Evolutionary conservation across 225 moss, liverwort and hornwort genomes (phyloP), one percentile per base, ranked within the genome.

Genomic region (Marchantia polymorpha): DNA sequence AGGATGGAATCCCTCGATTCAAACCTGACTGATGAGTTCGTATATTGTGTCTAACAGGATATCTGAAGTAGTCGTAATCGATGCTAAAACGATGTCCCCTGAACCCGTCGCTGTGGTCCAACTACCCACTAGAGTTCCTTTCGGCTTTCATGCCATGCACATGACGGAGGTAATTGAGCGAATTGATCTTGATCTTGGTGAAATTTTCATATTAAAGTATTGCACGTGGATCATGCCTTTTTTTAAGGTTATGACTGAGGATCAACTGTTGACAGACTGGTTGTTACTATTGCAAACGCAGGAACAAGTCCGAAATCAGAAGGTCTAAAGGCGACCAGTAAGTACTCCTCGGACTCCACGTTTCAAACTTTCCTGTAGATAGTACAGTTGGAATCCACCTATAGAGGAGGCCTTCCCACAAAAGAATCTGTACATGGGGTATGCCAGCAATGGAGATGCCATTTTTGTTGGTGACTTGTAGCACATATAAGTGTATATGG

Each of bases 81-180:
- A 96, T 79, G 96, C 96, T 0, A 92, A 91, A 84, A 89, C 90
- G 7, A 88, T 96, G 91, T 85, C 89, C 20, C 25, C 90, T 11
- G 82, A 94, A 51, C 89, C 92, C 19, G 92, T 92, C 49, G 94
- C 94, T 25, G 87, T 94, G 39, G 84, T 92, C 78, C 69, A 80
- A 2, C 22, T 96, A 68, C 92, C 90, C 0, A 80, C 51, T 63
- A 79, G 89, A 79, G 90, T 91, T 73, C 92, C 96, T 14, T 89
- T 89, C 58, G 96, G 92, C 75, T 94, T 96, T 80, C 94, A 96
- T 80, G 96, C 92, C 48, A 23, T 90, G 53, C 92, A 94, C 74
- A 86, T 92, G 30, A 83, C 80, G 4, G 88, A 96, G 91, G 94
- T 95, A 73, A 80, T 49, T 0, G 48, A 15, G 50, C 9, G 14